Conservation (phyloP, 768 basidiomycete species). For the Boletus vermiculosoides region DNA sequence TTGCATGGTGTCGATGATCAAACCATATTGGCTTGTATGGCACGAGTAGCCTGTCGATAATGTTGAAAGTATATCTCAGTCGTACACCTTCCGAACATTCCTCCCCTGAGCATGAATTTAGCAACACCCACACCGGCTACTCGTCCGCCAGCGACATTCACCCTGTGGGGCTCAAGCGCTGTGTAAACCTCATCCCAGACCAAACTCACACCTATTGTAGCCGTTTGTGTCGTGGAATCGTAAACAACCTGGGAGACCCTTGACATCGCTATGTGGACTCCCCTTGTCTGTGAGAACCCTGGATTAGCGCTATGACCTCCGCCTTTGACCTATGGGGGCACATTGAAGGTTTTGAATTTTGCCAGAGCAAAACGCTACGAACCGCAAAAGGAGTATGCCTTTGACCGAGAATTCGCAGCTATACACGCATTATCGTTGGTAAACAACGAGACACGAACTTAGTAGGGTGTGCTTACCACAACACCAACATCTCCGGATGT, state of each 20-base stretch:
- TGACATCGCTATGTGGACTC: slow-evolving; percentile 56
- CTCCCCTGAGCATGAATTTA: slow-evolving; percentile 59
- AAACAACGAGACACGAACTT: neutral
- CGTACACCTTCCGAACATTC: slow-evolving; percentile 16
- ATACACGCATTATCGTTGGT: neutral
- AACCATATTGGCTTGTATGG: slow-evolving; percentile 59
- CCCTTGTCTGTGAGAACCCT: slow-evolving; percentile 56
- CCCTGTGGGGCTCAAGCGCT: slow-evolving; percentile 43
- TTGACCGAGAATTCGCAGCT: slow-evolving; percentile 40
- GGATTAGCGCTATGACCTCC: slow-evolving; percentile 57
- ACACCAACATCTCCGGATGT: slow-evolving; percentile 48
- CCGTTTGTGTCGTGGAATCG: slow-evolving; percentile 39
- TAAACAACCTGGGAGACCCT: slow-evolving; percentile 45
- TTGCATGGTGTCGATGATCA: slow-evolving; percentile 54
- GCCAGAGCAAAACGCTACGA: slow-evolving; percentile 1
- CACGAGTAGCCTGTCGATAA: slow-evolving; percentile 33
- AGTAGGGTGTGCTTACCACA: slow-evolving; percentile 36
- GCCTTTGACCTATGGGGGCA: slow-evolving; percentile 49
- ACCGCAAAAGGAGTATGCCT: slow-evolving; percentile 32
- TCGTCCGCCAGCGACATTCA: slow-evolving; percentile 57
- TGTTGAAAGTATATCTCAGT: neutral
- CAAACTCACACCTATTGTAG: slow-evolving; percentile 39
- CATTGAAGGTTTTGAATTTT: no score
- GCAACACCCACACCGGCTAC: slow-evolving; percentile 58
- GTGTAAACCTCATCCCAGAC: slow-evolving; percentile 68